phyloP scores from a whole-genome alignment of 768 basidiomycete genomes.

The Leucogyrophana mollusca region DNA sequence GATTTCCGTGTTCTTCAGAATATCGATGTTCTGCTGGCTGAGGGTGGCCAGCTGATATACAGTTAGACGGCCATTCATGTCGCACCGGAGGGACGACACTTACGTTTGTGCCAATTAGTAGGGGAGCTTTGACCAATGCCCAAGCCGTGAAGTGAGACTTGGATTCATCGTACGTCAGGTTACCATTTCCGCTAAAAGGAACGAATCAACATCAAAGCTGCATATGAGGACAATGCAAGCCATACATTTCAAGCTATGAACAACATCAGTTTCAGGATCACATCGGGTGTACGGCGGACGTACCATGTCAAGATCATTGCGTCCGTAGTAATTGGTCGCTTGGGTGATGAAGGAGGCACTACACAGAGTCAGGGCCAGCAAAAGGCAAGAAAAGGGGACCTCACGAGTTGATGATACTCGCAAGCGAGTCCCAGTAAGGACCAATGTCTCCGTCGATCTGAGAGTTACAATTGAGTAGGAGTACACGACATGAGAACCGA shows the following conservation, averaged over 20 bases:
- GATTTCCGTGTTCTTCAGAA: conserved; percentile 61
- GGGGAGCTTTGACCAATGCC: conserved; percentile 66
- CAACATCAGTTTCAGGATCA: not conserved
- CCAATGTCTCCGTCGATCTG: conserved; percentile 23
- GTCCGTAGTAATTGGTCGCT: conserved; percentile 62
- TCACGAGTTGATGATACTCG: conserved; percentile 54
- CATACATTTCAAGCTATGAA: conserved; percentile 52
- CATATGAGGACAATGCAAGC: not conserved
- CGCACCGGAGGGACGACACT: conserved; percentile 13
- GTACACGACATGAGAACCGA: not conserved
- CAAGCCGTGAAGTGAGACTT: conserved; percentile 72
- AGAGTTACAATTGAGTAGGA: not conserved
- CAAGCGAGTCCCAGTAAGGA: conserved; percentile 49
- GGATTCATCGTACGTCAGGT: conserved; percentile 58
- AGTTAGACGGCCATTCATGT: not conserved
- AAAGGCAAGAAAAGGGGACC: conserved; percentile 4
- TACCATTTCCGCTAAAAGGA: conserved; percentile 53
- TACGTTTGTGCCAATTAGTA: conserved; percentile 62
- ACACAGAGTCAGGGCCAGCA: not conserved
- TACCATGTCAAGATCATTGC: conserved; percentile 68
- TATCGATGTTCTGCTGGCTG: conserved; percentile 46
- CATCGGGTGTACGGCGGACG: conserved; percentile 8
- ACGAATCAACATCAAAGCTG: conserved; percentile 3
- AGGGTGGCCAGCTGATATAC: conserved; percentile 46
- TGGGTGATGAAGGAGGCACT: conserved; percentile 66